These are phyloP conservation scores for Hypoxylon intermedium DNA, from an alignment of 495 filamentous ascomycete species.

Conservation along the genomic window DNA sequence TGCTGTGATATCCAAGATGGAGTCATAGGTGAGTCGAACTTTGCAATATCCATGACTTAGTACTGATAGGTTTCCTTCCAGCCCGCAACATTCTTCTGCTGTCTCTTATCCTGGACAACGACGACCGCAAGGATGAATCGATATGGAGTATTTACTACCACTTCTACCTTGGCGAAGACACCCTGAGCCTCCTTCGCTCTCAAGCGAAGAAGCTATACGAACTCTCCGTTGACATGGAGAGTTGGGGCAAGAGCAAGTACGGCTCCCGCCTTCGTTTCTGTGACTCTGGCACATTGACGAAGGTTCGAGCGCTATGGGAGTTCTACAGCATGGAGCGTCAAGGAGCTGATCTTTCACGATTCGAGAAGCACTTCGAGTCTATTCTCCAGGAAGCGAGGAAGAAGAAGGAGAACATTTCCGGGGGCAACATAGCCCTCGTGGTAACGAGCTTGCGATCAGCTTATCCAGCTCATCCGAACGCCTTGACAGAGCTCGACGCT, in stretches of 20 bases:
- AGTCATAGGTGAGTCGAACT: constrained; percentile 52
- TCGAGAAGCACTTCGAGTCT: constrained; percentile 24
- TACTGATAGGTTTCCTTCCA: constrained; percentile 28
- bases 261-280: constrained; percentile 45
- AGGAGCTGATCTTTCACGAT: constrained; percentile 8
- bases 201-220: constrained; percentile 52
- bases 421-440: neutral
- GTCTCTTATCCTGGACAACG: constrained; percentile 53
- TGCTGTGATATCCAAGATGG: constrained; percentile 59
- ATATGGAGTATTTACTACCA: constrained; percentile 66
- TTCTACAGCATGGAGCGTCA: constrained; percentile 30
- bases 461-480: neutral
- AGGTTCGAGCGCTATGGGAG: constrained; percentile 47
- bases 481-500: neutral
- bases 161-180: constrained; percentile 50
- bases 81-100: constrained; percentile 62
- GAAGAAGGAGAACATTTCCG: constrained; percentile 13
- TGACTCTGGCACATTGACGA: constrained; percentile 42
- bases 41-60: neutral
- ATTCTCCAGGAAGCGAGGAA: neutral
- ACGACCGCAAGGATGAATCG: constrained; percentile 23
- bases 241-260: constrained; percentile 48
- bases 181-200: constrained; percentile 41
- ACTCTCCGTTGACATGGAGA: constrained; percentile 44
- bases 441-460: neutral